Evolutionary conservation across 2,329 filamentous ascomycete species (phyloP).

Genomic region (Penicillium decumbens): DNA sequence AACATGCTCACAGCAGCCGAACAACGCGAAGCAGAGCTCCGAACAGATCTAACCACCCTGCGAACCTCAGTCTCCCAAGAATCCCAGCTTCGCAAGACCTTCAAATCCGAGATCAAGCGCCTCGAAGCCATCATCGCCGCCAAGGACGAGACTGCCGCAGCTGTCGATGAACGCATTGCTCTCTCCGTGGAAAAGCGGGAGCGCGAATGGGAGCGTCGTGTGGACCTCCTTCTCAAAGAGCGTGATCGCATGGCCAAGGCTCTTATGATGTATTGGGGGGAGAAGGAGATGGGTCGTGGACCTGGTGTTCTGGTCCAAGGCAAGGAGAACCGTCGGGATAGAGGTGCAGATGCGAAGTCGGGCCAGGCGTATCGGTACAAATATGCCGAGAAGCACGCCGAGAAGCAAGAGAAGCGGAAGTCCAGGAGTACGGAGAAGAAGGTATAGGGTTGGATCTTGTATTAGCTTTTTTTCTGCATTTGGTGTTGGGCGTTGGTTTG

Average conservation of each 20-base stretch:
- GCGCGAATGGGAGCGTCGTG: constrained; percentile 41
- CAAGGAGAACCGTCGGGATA: constrained; percentile 24
- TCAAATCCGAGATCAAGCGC: constrained; percentile 32
- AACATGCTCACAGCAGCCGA: constrained; percentile 32
- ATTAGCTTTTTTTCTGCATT: not conserved
- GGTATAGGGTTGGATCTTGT: constrained; percentile 3
- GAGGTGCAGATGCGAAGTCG: constrained; percentile 19
- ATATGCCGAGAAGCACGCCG: constrained; percentile 19
- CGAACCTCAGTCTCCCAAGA: constrained; percentile 25
- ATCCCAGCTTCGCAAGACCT: constrained; percentile 23
- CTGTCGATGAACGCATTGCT: constrained; percentile 39
- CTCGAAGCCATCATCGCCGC: constrained; percentile 35
- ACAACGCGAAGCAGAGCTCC: constrained; percentile 33
- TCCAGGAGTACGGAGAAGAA: constrained; percentile 16
- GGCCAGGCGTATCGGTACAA: constrained; percentile 40
- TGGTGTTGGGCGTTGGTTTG: not conserved
- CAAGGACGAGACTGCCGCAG: constrained; percentile 40
- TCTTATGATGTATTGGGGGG: constrained; percentile 40
- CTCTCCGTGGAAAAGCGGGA: constrained; percentile 42
- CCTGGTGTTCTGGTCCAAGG: constrained; percentile 14
- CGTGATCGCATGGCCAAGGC: constrained; percentile 39
- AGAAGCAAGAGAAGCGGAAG: constrained; percentile 6
- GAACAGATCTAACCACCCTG: constrained; percentile 29
- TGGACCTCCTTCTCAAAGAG: constrained; percentile 40
- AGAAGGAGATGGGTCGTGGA: constrained; percentile 36